These are phyloP conservation scores for Auriscalpium vulgare DNA, from an alignment of 768 basidiomycete genomes.

Conservation along the genomic window DNA sequence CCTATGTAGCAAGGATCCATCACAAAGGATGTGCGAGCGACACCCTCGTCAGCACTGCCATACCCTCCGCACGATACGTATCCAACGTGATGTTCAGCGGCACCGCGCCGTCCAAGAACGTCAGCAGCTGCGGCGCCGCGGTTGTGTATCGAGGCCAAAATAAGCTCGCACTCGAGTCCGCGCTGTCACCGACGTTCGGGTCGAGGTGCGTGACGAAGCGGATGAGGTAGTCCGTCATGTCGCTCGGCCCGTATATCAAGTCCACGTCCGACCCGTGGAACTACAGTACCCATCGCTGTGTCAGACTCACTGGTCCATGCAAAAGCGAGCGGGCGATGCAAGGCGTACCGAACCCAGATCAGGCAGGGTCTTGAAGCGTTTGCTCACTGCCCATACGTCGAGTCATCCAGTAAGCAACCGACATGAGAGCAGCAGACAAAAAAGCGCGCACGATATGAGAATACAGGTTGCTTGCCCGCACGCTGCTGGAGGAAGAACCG, in stretches of 20 bases:
- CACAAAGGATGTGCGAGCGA: no score
- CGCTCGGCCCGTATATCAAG: constrained; percentile 7
- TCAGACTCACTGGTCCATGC: no score
- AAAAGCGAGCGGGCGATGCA: background rate
- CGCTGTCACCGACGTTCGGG: constrained; percentile 13
- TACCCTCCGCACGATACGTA: constrained; percentile 15
- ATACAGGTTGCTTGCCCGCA: constrained; percentile 14
- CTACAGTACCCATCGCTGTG: background rate
- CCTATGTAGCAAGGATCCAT: no score
- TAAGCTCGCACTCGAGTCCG: background rate
- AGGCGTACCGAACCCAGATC: background rate
- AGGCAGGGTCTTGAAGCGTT: constrained; percentile 2
- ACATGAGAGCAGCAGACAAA: no score
- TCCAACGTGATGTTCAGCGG: constrained; percentile 15
- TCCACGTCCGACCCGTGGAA: constrained; percentile 8
- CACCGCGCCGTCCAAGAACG: constrained; percentile 16
- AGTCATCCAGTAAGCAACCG: background rate
- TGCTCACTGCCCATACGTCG: constrained; percentile 3
- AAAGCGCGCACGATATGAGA: constrained; percentile 14
- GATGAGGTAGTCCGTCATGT: constrained; percentile 18
- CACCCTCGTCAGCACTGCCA: no score
- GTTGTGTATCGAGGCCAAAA: constrained; percentile 19
- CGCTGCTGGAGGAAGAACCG: constrained; percentile 17
- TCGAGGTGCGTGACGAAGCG: constrained; percentile 20
- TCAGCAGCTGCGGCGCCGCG: constrained; percentile 13